Evolutionary conservation across 1,139 yeast species (phyloP).

Genomic region (Protomyces pachydermus): DNA sequence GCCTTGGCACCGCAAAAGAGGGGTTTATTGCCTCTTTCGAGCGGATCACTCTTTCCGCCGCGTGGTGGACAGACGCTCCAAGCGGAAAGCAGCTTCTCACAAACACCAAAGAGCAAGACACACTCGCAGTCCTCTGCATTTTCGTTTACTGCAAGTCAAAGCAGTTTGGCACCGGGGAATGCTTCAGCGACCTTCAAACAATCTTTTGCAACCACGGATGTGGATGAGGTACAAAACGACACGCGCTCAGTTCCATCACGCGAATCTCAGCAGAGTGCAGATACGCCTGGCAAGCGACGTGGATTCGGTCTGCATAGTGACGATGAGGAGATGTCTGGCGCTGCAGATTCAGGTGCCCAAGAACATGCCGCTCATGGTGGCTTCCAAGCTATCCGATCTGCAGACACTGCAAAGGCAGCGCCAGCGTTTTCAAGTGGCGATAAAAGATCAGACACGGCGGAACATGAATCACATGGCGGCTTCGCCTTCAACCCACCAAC

Average conservation of each 20-base stretch:
- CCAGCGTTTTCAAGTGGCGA: neutral
- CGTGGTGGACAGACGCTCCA: neutral
- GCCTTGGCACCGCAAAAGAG: neutral
- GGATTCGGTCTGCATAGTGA: neutral
- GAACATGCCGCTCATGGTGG: conserved; percentile 1
- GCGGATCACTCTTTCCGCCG: neutral
- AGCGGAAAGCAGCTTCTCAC: neutral
- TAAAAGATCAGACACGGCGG: neutral
- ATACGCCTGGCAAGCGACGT: neutral
- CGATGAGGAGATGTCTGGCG: neutral
- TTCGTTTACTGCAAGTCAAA: neutral
- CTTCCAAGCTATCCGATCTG: neutral
- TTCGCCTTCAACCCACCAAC: neutral
- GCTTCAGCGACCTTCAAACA: neutral
- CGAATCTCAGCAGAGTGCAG: neutral
- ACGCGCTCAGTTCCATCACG: neutral
- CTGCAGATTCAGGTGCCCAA: neutral
- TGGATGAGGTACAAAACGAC: neutral
- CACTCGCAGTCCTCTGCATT: neutral
- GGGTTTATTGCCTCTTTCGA: neutral
- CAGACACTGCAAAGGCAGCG: neutral
- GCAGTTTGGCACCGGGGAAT: neutral
- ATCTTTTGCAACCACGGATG: neutral
- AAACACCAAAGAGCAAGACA: neutral
- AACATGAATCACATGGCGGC: conserved; percentile 6